Base-by-base conservation (phyloP, 73 alveolate genomes). In the Paramecium sonneborni region DNA sequence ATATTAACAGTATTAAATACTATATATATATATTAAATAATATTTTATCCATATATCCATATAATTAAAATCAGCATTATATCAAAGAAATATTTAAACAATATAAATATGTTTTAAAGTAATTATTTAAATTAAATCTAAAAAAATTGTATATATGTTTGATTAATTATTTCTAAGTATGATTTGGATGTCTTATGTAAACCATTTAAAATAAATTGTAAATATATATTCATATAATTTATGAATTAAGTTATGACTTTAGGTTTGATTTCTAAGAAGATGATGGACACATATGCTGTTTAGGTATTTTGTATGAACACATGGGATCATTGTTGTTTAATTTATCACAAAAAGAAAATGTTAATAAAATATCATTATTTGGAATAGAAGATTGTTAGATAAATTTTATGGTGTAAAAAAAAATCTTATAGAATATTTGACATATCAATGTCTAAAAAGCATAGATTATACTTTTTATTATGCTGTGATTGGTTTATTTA, bases 401-500 rank as follows among this genome's bases (percentile, higher is more conserved):
- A 62, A 62, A 62, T 62, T 1, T 62, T 62, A 26, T 62, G 84
- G 84, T 62, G 84, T 62, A 62, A 62, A 14, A 62, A 62, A 62
- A 62, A 62, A 62, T 62, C 84, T 23, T 62, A 12, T 62, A 72
- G 86, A 72, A 72, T 72, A 72, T 72, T 72, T 72, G 86, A 72
- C 32, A 72, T 72, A 15, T 14, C 86, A 15, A 32, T 35, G 55
- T 72, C 86, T 23, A 62, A 62, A 62, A 62, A 62, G 15, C 39
- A 72, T 9, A 37, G 57, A 34, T 37, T 35, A 28, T 72, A 72
- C 37, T 72, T 72, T 72, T 3, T 72, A 72, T 34, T 72, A 38
- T 72, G 86, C 37, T 14, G 35, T 32, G 86, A 72, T 72, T 72
- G 86, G 86, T 35, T 35, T 35, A 35, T 72, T 14, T 38, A 72